phyloP scores from a whole-genome alignment of 176 grass and related monocot species.

The Lolium rigidum region DNA sequence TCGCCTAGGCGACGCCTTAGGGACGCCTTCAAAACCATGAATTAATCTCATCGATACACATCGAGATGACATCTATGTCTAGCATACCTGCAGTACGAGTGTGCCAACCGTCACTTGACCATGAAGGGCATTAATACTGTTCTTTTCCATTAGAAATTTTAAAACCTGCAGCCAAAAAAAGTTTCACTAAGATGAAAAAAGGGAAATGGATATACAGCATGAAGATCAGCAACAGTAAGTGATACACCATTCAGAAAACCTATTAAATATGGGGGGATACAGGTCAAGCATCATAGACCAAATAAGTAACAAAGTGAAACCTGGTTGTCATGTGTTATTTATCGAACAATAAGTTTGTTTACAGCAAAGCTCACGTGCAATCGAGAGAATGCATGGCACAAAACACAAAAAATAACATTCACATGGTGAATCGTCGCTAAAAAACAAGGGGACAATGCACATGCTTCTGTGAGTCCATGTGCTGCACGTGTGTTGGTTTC shows the following conservation, averaged over 20 bases:
- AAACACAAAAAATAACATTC: neutral
- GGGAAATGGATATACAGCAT: conserved; percentile 13
- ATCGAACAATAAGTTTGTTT: conserved; percentile 17
- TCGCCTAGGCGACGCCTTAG: no score
- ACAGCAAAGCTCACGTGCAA: neutral
- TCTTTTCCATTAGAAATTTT: conserved; percentile 98
- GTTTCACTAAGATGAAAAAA: neutral
- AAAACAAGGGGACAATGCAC: neutral
- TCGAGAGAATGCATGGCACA: neutral
- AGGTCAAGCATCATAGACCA: neutral
- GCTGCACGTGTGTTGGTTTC: neutral
- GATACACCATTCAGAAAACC: conserved; percentile 5
- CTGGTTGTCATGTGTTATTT: neutral
- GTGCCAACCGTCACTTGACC: conserved; percentile 97
- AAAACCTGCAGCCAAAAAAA: conserved; percentile 66
- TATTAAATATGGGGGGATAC: neutral
- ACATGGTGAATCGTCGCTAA: neutral
- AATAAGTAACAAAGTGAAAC: neutral
- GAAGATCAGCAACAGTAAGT: neutral
- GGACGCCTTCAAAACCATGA: no score
- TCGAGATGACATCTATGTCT: conserved; percentile 25
- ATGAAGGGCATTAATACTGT: conserved; percentile 95
- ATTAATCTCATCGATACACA: conserved; percentile 19
- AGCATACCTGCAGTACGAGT: conserved; percentile 87
- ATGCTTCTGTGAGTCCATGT: neutral